A percentile compares a stretch with the other conserved stretches of the same genome.
Conservation (phyloP, 768 basidiomycete genomes). For the Rhizopogon roseolus region DNA sequence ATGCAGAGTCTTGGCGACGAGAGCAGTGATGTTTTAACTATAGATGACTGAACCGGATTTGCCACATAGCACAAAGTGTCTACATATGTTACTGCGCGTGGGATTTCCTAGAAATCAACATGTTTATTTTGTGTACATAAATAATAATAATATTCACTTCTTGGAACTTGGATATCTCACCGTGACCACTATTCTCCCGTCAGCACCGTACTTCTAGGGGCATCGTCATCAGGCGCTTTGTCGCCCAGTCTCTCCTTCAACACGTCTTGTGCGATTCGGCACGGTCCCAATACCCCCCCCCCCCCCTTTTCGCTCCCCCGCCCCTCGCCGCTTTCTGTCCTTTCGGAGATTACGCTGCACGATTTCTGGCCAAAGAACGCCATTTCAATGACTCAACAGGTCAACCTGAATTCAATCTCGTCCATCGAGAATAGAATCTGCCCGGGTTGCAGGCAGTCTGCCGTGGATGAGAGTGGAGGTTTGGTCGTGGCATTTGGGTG, state of each 20-base stretch:
- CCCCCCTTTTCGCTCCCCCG: no score
- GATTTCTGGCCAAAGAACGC: background rate
- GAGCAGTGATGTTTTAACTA: no score
- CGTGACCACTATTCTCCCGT: background rate
- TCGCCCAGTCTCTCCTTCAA: background rate
- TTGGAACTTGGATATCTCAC: constrained; percentile 1
- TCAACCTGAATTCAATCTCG: constrained; percentile 7
- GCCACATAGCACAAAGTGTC: no score
- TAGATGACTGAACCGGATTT: no score
- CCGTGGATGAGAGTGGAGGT: constrained; percentile 76
- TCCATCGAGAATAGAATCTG: constrained; percentile 57
- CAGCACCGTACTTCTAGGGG: no score
- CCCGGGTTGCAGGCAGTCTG: constrained; percentile 79
- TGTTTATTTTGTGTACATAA: constrained; percentile 4
- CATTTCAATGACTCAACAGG: constrained; percentile 12
- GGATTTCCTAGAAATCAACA: background rate
- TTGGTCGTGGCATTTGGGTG: constrained; percentile 96
- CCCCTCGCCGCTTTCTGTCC: background rate
- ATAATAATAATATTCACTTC: background rate
- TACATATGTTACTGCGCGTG: no score
- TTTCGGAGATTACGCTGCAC: constrained; percentile 1
- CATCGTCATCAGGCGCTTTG: background rate
- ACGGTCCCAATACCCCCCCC: constrained; percentile 2
- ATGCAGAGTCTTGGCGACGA: no score
- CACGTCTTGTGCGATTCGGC: constrained; percentile 3